Base-by-base conservation (phyloP, 805 yeast genomes). In the Kluyveromyces wickerhamii region DNA sequence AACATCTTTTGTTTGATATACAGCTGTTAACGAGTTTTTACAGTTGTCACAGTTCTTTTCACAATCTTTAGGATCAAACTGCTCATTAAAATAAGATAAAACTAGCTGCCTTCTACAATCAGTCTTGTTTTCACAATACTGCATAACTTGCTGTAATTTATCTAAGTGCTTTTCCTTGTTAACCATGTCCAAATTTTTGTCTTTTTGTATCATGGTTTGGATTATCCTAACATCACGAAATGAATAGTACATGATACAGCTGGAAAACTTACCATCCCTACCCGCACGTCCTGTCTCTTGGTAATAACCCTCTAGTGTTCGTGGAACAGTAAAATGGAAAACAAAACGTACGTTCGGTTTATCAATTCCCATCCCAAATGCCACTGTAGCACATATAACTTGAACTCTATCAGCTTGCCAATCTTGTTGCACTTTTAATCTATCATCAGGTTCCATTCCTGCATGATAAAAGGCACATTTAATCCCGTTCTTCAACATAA, bases 211-310 rank as follows among this genome's bases (percentile, higher is more conserved):
- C 75, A 86, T 71, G 12, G 76, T 66, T 55, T 81, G 87, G 29
- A 92, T 60, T 19, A 75, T 63, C 38, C 87, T 65, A 0, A 89
- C 94, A 60, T 89, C 98, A 40, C 72, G 71, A 60, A 79, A 80
- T 8, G 78, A 71, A 57, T 81, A 92, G 48, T 74, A 89, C 71
- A 89, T 70, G 10, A 86, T 71, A 60, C 97, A 92, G 38, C 77
- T 79, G 1, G 95, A 81, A 28, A 66, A 73, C 6, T 71, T 62
- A 0, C 98, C 97, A 62, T 92, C 98, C 62, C 98, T 74, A 4
- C 98, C 98, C 4, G 97, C 98, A 59, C 98, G 76, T 6, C 98
- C 98, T 1, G 97, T 88, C 56, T 92, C 98, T 59, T 92, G 98
- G 51, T 92, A 92, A 57, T 92, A 92, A 0, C 96, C 97, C 60